phyloP scores from a whole-genome alignment of 805 yeast species.

The Yarrowia sp. region DNA sequence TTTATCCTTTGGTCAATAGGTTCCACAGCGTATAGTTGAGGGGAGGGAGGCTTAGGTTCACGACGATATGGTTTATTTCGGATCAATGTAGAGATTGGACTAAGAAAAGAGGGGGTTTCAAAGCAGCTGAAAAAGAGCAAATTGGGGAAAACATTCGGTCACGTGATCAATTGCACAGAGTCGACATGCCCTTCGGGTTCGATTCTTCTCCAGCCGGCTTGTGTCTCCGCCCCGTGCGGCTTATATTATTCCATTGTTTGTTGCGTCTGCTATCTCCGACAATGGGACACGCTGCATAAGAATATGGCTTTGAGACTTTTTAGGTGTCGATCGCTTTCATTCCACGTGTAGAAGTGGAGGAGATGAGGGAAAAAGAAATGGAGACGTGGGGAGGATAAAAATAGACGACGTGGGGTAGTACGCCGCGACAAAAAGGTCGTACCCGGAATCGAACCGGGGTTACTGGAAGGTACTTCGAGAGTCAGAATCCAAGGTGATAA shows the following conservation, averaged over 20 bases:
- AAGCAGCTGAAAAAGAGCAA: too few relatives aligned
- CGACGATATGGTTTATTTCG: constrained; percentile 6
- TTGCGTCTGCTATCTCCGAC: constrained; percentile 5
- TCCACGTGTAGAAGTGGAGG: constrained; percentile 18
- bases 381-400: background rate
- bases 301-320: constrained; percentile 17
- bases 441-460: constrained; percentile 40
- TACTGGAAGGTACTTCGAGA: constrained; percentile 26
- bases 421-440: constrained; percentile 20
- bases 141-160: too few relatives aligned
- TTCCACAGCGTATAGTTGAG: constrained; percentile 16
- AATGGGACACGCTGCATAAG: constrained; percentile 15
- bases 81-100: background rate
- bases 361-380: background rate
- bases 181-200: too few relatives aligned
- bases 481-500: constrained; percentile 39
- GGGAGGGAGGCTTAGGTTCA: constrained; percentile 1
- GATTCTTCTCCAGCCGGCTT: too few relatives aligned
- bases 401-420: background rate
- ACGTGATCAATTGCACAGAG: background rate
- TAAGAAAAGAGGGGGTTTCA: too few relatives aligned
- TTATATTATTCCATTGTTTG: background rate
- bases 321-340: background rate
- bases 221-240: background rate
- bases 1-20: constrained; percentile 8